Evolutionary conservation across 2,329 filamentous ascomycete species (phyloP), one percentile per base, ranked within the genome.

Genomic region (Penicillium sp.): DNA sequence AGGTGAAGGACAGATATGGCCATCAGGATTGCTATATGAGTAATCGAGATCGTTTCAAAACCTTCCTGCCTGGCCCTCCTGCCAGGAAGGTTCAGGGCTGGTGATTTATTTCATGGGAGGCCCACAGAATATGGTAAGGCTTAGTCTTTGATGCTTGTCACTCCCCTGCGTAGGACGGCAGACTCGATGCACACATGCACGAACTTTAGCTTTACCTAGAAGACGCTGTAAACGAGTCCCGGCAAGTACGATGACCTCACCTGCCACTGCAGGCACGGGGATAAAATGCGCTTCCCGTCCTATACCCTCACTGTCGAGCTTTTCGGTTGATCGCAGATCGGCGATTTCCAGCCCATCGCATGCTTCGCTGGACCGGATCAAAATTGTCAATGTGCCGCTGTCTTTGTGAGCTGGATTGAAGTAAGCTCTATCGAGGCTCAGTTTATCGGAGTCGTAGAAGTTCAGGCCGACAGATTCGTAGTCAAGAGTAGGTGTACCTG

Each of bases 121-220:
- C 19, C n/a, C 35, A 39, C 35, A 39, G 35, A 39, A 39, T 39
- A 39, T 19, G 11, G 35, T 8, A 39, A 39, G 35, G 8, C 35
- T 39, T 5, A 39, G 11, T 39, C 35, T 39, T n/a, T 39, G 16
- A 9, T 39, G n/a, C 35, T 39, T 39, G 4, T n/a, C 14, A 19
- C 35, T 19, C 19, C 3, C 6, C 24, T 48, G 43, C 19, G 26
- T 24, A 39, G 50, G 54, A 16, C 21, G 43, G 10, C 19, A 26
- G 33, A 60, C 55, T 42, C 55, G 47, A 39, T 57, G 55, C 35
- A 57, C 58, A 26, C 58, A 57, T 24, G 55, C 49, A n/a, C 52
- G 31, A 27, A 45, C 48, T 13, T 39, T 52, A n/a, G 21, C 24
- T 22, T 22, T 49, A 7, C 58, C 55, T 2, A 60, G 22, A 13